Conservation (phyloP, 495 filamentous ascomycete genomes). For the Aspergillus kassunensis region DNA sequence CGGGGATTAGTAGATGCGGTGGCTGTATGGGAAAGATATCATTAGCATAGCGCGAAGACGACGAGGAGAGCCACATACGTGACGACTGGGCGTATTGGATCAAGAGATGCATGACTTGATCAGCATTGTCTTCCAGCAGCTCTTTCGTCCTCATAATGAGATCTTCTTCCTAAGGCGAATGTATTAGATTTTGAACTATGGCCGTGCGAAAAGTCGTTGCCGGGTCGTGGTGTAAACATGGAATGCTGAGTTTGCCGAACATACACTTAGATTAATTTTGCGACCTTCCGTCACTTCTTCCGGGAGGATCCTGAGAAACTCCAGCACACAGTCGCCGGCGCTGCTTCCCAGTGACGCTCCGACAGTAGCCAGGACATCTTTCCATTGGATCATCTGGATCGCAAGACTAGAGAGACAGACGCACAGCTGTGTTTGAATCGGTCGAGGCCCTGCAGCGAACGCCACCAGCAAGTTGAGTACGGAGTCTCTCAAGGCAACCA, state of each 20-base stretch:
- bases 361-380: slow-evolving; percentile 81
- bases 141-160: slow-evolving; percentile 75
- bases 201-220: slow-evolving; percentile 18
- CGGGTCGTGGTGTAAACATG: slow-evolving; percentile 18
- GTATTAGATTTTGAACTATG: slow-evolving; percentile 43
- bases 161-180: slow-evolving; percentile 79
- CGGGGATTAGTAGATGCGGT: slow-evolving; percentile 81
- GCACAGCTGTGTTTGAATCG: slow-evolving; percentile 89
- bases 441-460: slow-evolving; percentile 79
- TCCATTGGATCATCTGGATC: slow-evolving; percentile 95
- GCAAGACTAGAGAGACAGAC: slow-evolving; percentile 91
- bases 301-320: slow-evolving; percentile 92
- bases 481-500: slow-evolving; percentile 74
- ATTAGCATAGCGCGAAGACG: slow-evolving; percentile 2
- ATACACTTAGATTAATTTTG: slow-evolving; percentile 96
- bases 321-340: slow-evolving; percentile 78
- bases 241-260: slow-evolving; percentile 53
- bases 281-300: slow-evolving; percentile 99
- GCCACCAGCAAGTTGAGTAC: slow-evolving; percentile 71
- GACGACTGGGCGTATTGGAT: slow-evolving; percentile 89
- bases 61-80: slow-evolving; percentile 48
- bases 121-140: slow-evolving; percentile 83
- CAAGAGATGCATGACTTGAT: slow-evolving; percentile 77
- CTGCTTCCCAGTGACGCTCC: slow-evolving; percentile 74
- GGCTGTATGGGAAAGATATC: slow-evolving; percentile 23